phyloP scores from a whole-genome alignment of 768 basidiomycete species.

The Lyophyllum semitale region DNA sequence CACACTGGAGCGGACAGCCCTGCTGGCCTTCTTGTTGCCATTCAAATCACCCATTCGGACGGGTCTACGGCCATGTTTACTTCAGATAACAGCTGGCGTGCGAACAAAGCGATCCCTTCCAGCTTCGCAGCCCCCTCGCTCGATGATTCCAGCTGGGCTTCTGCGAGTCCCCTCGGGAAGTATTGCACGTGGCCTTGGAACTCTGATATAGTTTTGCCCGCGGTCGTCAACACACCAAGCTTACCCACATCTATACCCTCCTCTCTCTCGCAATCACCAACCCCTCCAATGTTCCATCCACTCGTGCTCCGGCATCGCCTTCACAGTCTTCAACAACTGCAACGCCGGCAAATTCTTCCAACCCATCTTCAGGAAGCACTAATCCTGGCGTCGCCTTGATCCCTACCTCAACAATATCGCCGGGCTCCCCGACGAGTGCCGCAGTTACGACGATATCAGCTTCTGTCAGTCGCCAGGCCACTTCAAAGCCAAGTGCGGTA shows the following conservation, averaged over 20 bases:
- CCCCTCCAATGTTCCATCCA: background rate
- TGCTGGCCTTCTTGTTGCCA: slow-evolving; percentile 28
- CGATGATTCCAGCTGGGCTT: slow-evolving; percentile 22
- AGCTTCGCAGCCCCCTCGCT: slow-evolving; percentile 21
- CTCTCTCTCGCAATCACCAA: background rate
- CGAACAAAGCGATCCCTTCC: slow-evolving; percentile 18
- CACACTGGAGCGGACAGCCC: slow-evolving; percentile 19
- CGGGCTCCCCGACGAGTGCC: background rate
- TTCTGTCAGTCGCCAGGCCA: background rate
- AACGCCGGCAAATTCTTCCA: background rate
- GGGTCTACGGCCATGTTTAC: slow-evolving; percentile 20
- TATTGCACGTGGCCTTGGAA: slow-evolving; percentile 25
- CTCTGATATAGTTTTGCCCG: background rate
- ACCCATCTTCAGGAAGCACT: background rate
- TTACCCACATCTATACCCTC: background rate
- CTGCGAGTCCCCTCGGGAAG: slow-evolving; percentile 13
- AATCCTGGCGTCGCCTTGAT: background rate
- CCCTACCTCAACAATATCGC: background rate
- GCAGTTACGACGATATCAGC: background rate
- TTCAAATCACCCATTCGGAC: slow-evolving; percentile 25
- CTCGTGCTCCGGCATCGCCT: too few relatives aligned
- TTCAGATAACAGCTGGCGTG: slow-evolving; percentile 26
- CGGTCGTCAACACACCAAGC: background rate
- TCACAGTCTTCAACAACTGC: background rate
- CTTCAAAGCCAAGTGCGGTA: background rate